These are phyloP conservation scores for Brettanomyces nanus DNA, from an alignment of 805 yeast genomes.

Conservation along the genomic window DNA sequence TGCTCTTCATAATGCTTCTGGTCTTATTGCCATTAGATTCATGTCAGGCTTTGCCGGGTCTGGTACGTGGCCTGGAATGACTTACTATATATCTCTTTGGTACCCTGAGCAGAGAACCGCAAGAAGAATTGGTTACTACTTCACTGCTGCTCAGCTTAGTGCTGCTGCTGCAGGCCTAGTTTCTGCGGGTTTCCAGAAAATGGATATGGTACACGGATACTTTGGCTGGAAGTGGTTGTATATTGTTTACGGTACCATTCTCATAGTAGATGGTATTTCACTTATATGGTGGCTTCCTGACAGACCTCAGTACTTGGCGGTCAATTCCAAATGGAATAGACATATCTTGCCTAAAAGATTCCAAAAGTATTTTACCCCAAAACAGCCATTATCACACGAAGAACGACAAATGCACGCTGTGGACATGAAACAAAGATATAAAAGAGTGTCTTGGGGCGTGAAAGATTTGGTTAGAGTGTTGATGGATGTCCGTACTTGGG, in stretches of 20 bases:
- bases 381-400: conserved; percentile 41
- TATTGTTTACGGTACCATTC: conserved; percentile 65
- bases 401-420: conserved; percentile 48
- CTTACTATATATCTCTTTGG: conserved; percentile 77
- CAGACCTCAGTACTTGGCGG: conserved; percentile 39
- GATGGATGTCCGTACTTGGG: conserved; percentile 66
- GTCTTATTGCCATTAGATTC: conserved; percentile 64
- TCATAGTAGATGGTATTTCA: conserved; percentile 53
- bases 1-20: conserved; percentile 45
- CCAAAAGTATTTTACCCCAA: conserved; percentile 15
- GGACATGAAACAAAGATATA: conserved; percentile 52
- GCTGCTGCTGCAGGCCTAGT: conserved; percentile 87
- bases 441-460: conserved; percentile 45
- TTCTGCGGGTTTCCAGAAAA: conserved; percentile 79
- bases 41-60: conserved; percentile 74
- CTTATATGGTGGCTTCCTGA: conserved; percentile 85
- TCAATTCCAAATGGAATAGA: not conserved
- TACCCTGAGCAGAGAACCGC: conserved; percentile 75
- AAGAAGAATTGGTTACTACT: conserved; percentile 76
- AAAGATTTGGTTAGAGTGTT: conserved; percentile 48
- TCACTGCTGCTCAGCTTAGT: conserved; percentile 86
- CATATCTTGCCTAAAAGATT: conserved; percentile 13
- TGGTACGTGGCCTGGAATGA: conserved; percentile 88
- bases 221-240: conserved; percentile 88
- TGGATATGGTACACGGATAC: conserved; percentile 62